These are phyloP conservation scores for Xylariaceae sp. DNA, from an alignment of 2,329 filamentous ascomycete genomes.

Conservation along the genomic window DNA sequence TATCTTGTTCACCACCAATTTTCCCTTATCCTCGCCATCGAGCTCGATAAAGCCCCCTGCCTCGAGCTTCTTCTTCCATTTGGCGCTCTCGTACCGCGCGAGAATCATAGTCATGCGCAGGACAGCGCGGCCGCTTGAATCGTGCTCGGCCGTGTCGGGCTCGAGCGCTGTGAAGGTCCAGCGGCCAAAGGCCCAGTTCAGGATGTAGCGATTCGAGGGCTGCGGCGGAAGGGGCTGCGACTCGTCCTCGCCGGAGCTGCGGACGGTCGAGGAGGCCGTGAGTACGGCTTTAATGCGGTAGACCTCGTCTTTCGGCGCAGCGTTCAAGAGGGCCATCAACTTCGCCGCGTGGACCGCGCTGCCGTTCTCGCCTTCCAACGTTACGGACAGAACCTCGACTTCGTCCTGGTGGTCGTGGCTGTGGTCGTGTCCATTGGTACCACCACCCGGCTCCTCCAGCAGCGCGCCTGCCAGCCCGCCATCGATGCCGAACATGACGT, in stretches of 20 bases:
- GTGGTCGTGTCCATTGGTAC: constrained; percentile 32
- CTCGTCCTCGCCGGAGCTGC: constrained; percentile 47
- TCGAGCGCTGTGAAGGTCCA: constrained; percentile 79
- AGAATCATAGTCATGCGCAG: constrained; percentile 73
- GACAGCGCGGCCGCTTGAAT: constrained; percentile 49
- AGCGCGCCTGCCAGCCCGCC: constrained; percentile 64
- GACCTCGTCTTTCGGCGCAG: constrained; percentile 85
- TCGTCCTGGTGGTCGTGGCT: constrained; percentile 69
- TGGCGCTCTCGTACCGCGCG: constrained; percentile 67
- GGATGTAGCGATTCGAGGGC: constrained; percentile 62
- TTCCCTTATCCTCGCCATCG: constrained; percentile 40
- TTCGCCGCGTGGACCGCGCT: constrained; percentile 52
- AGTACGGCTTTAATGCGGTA: constrained; percentile 85
- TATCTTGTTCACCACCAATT: constrained; percentile 49
- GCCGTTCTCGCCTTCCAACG: constrained; percentile 45
- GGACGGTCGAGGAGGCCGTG: constrained; percentile 40
- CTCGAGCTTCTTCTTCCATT: constrained; percentile 73
- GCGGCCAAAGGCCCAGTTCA: constrained; percentile 97
- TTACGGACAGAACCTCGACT: constrained; percentile 87
- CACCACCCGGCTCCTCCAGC: constrained; percentile 32
- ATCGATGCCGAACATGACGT: constrained; percentile 84
- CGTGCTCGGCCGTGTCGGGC: constrained; percentile 40
- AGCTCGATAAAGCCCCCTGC: constrained; percentile 49
- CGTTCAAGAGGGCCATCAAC: constrained; percentile 62
- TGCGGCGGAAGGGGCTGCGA: constrained; percentile 28